phyloP scores from a whole-genome alignment of 2,329 filamentous ascomycete species.

The Aaosphaeria pasadenensis region DNA sequence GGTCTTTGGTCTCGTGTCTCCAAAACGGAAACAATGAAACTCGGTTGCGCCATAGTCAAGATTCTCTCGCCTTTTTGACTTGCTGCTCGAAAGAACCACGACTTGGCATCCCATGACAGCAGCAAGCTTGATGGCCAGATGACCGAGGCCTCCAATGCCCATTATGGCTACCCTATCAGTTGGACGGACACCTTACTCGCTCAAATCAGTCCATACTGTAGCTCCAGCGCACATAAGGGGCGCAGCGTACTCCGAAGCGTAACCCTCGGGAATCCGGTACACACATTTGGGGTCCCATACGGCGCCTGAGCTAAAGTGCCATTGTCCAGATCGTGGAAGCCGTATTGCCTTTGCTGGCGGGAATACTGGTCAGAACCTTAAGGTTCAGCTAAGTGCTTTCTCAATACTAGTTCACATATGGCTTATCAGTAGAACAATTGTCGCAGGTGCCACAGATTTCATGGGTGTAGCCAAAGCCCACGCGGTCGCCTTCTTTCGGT shows the following conservation, averaged over 20 bases:
- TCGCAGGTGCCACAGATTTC: no score
- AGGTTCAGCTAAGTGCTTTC: no score
- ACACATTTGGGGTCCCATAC: neutral
- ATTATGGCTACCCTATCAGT: slow-evolving; percentile 77
- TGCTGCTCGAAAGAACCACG: neutral
- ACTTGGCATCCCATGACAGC: slow-evolving; percentile 2
- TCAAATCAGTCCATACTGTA: neutral
- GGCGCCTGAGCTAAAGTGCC: no score
- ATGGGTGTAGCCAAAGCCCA: no score
- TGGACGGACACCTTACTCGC: slow-evolving; percentile 42
- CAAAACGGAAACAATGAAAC: no score
- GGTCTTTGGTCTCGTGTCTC: no score
- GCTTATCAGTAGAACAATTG: no score
- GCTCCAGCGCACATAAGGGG: neutral
- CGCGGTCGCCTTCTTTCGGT: no score
- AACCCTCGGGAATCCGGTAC: neutral
- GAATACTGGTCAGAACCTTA: no score
- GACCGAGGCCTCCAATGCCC: slow-evolving; percentile 78
- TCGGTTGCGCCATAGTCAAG: neutral
- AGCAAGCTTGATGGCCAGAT: slow-evolving; percentile 71
- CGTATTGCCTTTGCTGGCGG: no score
- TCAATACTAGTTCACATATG: no score
- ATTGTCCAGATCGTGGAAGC: no score
- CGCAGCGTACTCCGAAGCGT: neutral
- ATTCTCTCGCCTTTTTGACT: neutral